Evolutionary conservation across 805 yeast species (phyloP).

Genomic region (Wickerhamomyces strasburgensis): DNA sequence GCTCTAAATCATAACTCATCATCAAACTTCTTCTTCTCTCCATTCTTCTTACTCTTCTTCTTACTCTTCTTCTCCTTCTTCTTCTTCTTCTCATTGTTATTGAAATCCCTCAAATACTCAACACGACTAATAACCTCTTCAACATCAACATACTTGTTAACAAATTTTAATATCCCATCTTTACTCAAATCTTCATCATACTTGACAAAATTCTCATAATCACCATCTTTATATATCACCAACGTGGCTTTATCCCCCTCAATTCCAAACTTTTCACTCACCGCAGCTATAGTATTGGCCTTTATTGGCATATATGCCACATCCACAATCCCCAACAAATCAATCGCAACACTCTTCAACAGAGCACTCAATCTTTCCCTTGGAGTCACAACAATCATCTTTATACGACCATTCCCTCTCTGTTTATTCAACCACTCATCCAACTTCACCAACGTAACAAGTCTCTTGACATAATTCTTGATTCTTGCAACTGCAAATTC

Average conservation of each 20-base stretch:
- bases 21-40: conserved; percentile 1
- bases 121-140: conserved; percentile 7
- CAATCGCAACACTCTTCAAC: conserved; percentile 64
- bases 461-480: conserved; percentile 59
- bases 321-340: conserved; percentile 48
- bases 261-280: conserved; percentile 13
- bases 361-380: conserved; percentile 47
- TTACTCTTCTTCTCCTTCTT: conserved; percentile 3
- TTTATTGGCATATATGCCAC: conserved; percentile 38
- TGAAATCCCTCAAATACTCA: conserved; percentile 18
- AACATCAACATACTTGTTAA: conserved; percentile 27
- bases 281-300: conserved; percentile 18
- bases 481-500: conserved; percentile 52
- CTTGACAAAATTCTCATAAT: conserved; percentile 15
- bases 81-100: conserved; percentile 21
- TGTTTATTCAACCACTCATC: conserved; percentile 20
- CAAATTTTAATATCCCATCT: conserved; percentile 27
- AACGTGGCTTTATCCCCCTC: conserved; percentile 14
- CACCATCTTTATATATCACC: conserved; percentile 8
- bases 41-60: conserved; percentile 1
- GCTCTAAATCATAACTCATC: conserved; percentile 21
- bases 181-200: conserved; percentile 32
- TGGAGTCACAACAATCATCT: conserved; percentile 50
- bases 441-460: conserved; percentile 33
- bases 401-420: conserved; percentile 23